Evolutionary conservation across 345 rosid genomes (phyloP).

Genomic region (Acer saccharum): DNA sequence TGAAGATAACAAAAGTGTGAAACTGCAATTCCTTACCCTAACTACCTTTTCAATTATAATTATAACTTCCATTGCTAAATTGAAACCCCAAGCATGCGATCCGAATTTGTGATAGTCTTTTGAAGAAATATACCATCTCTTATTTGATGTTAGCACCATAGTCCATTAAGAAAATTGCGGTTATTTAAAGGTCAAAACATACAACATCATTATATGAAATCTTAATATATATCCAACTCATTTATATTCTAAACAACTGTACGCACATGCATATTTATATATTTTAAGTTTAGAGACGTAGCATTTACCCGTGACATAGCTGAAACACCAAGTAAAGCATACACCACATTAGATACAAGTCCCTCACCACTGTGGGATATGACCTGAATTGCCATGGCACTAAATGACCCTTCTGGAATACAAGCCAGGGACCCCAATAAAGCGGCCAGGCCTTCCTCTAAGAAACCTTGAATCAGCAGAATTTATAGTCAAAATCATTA

Average conservation of each 20-base stretch:
- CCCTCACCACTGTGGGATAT: constrained; percentile 88
- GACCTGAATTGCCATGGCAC: constrained; percentile 67
- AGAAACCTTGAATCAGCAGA: constrained; percentile 57
- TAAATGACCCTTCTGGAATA: constrained; percentile 69
- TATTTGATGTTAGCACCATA: background rate
- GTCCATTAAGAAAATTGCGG: background rate
- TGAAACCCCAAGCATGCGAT: background rate
- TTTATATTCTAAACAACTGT: background rate
- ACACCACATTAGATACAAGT: constrained; percentile 81
- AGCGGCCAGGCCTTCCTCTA: constrained; percentile 67
- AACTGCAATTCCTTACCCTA: background rate
- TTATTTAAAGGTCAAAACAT: background rate
- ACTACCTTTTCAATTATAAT: background rate
- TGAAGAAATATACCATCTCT: background rate
- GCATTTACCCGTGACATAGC: constrained; percentile 93
- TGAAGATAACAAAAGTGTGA: background rate
- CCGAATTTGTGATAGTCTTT: background rate
- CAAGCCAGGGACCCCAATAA: constrained; percentile 56
- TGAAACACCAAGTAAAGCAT: constrained; percentile 94
- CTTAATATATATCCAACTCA: background rate
- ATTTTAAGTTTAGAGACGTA: constrained; percentile 10
- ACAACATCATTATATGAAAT: background rate
- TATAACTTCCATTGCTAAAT: background rate
- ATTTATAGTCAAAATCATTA: constrained; percentile 9
- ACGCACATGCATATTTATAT: background rate